Evolutionary conservation across 495 filamentous ascomycete species (phyloP), one percentile per base, ranked within the genome.

Genomic region (Penicillium cataractarum): DNA sequence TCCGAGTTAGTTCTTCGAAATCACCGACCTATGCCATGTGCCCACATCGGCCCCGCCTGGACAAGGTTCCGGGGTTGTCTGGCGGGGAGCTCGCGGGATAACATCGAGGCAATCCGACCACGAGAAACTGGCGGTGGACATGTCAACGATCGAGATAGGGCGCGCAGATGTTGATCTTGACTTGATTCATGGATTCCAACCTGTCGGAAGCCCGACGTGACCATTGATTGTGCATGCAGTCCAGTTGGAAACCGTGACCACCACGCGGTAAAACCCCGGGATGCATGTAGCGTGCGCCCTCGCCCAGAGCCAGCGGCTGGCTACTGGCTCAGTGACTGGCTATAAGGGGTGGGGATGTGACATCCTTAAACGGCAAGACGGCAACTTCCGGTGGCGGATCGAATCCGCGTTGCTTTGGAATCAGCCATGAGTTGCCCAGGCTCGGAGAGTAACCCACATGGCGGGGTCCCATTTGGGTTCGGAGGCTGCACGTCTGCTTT

Each of bases 201-300:
- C 3, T 17, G 21, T 8, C 19, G 24, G 22, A 29, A 9, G n/a
- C 49, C 26, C 6, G 49, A 29, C 49, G 49, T 52, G 49, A 29
- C 49, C 49, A 32, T 31, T 15, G 8, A 29, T 31, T 17, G 4
- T 52, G 26, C 26, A 21, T 54, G 51, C 29, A 54, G 51, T 29
- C 27, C 26, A 21, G 26, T 52, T 52, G 49, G 12, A 52, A 27
- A 52, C 2, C n/a, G 5, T 29, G 35, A 19, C 26, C 12, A 27
- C 54, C 33, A 42, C 54, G 54, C 54, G 54, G 54, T 42, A 56
- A 42, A 56, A 39, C 33, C 54, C 54, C 54, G 54, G 31, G 54
- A 31, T 27, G 37, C 33, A 27, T 12, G 37, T 3, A 32, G 24
- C 49, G 21, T 39, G 54, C n/a, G 51, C 51, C 31, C 22, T 12